Conservation (phyloP, 306 rosid genomes). For the Castanea crenata region DNA sequence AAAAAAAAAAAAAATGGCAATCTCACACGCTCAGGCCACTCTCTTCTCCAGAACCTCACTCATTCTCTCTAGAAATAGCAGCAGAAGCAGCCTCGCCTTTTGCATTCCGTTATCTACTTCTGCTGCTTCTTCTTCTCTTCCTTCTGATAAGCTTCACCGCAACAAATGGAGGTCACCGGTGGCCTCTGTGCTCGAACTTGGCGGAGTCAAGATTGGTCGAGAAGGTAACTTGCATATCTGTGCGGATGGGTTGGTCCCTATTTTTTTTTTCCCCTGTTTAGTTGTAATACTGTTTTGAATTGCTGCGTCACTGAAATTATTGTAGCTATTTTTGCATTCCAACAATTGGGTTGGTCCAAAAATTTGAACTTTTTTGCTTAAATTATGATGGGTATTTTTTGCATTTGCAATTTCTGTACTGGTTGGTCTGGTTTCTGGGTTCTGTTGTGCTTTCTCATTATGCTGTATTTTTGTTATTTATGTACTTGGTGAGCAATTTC, state of each 20-base stretch:
- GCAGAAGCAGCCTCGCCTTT: slow-evolving; percentile 40
- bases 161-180: slow-evolving; percentile 77
- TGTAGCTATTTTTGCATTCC: neutral
- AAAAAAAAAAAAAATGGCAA: slow-evolving; percentile 29
- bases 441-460: too few relatives aligned
- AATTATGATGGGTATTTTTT: neutral
- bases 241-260: too few relatives aligned
- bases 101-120: slow-evolving; percentile 27
- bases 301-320: neutral
- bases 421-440: too few relatives aligned
- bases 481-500: neutral
- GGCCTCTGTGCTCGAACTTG: slow-evolving; percentile 56
- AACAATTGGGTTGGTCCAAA: neutral
- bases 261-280: too few relatives aligned
- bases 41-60: slow-evolving; percentile 42
- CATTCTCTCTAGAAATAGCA: slow-evolving; percentile 34
- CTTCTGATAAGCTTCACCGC: slow-evolving; percentile 31
- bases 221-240: too few relatives aligned
- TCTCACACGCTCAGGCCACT: slow-evolving; percentile 42
- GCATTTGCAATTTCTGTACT: neutral
- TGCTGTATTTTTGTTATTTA: too few relatives aligned
- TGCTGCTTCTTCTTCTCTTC: slow-evolving; percentile 27
- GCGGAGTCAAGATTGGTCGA: too few relatives aligned
- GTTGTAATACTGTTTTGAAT: too few relatives aligned
- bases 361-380: neutral